Evolutionary conservation across 768 basidiomycete species (phyloP), one percentile per base, ranked within the genome.

Genomic region (Baorangia bicolor): DNA sequence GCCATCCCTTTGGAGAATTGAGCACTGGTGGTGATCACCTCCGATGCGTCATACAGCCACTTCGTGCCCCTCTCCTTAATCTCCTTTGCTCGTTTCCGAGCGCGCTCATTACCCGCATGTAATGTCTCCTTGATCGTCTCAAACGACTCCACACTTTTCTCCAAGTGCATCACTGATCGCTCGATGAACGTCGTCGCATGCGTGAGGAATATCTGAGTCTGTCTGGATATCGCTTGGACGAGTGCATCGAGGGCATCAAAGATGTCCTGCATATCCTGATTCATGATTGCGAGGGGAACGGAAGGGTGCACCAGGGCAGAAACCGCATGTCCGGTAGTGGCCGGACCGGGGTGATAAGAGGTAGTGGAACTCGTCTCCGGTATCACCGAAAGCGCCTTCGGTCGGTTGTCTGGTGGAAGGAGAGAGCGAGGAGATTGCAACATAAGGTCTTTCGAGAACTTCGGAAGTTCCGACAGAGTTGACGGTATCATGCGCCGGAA

Each of bases 211-310:
- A 62, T 56, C 35, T 65, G 65, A 10, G 68, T 69, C 56, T 86
- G 83, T 48, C 72, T 74, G 12, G 75, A 76, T 49, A 87, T 78
- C 40, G 78, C 78, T 31, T 69, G 72, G 56, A 79, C 70, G 34
- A 88, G 75, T 1, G 78, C 81, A 59, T 88, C 86, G 30, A 88
- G 74, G 4, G 83, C 84, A 25, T 81, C 80, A 33, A 81, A 66
- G 20, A 87, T 73, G 58, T 86, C 85, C 21, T 78, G 74, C 48
- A 85, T 67, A 53, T 87, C 86, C 49, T 72, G 75, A 10, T 75
- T 75, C 21, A 85, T 69, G n/a, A 71, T 71, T 8, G 78, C 72
- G 2, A 77, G 64, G 23, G 84, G 77, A 38, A 87, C 66, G 16
- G 82, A 77, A 57, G 78, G 73, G 39, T 75, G 70, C 21, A 77